A percentile compares a stretch with the other conserved stretches of the same genome.
Evolutionary conservation across 1,139 yeast genomes (phyloP).

Genomic region (Yamadazyma membranifaciens): DNA sequence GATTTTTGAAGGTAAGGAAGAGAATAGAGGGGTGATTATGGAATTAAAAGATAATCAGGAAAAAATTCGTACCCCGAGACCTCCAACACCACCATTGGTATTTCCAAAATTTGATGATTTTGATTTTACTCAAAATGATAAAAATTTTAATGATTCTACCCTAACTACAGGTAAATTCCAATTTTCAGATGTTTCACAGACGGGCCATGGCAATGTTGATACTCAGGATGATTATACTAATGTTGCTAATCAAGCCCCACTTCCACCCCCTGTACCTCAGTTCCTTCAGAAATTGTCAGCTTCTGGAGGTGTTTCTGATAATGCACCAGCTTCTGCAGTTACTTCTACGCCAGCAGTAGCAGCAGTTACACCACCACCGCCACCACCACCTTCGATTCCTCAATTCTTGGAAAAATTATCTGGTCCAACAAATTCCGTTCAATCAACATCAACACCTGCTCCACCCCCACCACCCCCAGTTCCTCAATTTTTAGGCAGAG

Average conservation of each 20-base stretch:
- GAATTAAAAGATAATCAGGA: slow-evolving; percentile 8
- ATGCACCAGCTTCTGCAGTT: slow-evolving; percentile 22
- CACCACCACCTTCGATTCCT: slow-evolving; percentile 19
- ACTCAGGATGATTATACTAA: background rate
- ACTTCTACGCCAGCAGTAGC: slow-evolving; percentile 27
- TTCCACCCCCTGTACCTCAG: slow-evolving; percentile 28
- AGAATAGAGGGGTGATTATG: slow-evolving; percentile 1
- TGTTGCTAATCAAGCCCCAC: slow-evolving; percentile 18
- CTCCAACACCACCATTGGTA: slow-evolving; percentile 21
- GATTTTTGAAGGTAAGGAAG: no score
- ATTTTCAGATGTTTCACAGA: background rate
- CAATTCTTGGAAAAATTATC: slow-evolving; percentile 1
- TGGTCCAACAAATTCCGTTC: slow-evolving; percentile 18
- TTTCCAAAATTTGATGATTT: slow-evolving; percentile 6
- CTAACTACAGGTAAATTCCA: background rate
- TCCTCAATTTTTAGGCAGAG: slow-evolving; percentile 20
- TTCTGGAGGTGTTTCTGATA: no score
- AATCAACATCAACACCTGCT: slow-evolving; percentile 20
- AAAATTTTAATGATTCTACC: background rate
- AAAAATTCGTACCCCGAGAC: slow-evolving; percentile 12
- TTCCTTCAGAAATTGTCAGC: slow-evolving; percentile 12
- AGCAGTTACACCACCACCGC: slow-evolving; percentile 28
- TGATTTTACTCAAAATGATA: background rate
- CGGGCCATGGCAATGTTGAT: background rate
- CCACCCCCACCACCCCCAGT: slow-evolving; percentile 26